A percentile compares a stretch with the other conserved stretches of the same genome.
Conservation (phyloP, 495 filamentous ascomycete genomes). For the Penicillium paxilli region DNA sequence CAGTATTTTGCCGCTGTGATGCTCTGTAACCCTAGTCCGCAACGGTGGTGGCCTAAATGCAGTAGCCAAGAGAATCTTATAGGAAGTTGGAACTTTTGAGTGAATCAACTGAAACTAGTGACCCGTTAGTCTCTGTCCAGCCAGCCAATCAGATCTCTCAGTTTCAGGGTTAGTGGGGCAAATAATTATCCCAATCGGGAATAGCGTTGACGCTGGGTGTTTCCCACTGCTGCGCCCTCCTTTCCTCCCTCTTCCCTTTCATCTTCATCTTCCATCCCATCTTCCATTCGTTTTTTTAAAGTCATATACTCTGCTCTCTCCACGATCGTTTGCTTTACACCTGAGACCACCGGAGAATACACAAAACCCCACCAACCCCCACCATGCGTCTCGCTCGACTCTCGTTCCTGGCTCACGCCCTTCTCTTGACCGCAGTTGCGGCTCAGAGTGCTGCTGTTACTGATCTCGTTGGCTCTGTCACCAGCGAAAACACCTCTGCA, state of each 20-base stretch:
- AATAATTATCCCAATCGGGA: slow-evolving; percentile 9
- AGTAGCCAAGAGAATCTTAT: too few relatives aligned
- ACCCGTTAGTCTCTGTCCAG: too few relatives aligned
- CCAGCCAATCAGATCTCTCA: too few relatives aligned
- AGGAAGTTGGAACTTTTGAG: too few relatives aligned
- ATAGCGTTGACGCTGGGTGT: slow-evolving; percentile 2
- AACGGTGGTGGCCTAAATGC: background rate
- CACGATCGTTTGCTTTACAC: slow-evolving; percentile 16
- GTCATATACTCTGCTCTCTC: background rate
- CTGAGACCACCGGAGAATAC: too few relatives aligned
- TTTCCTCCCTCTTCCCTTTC: slow-evolving; percentile 16
- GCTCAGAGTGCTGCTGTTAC: slow-evolving; percentile 32
- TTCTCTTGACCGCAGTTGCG: slow-evolving; percentile 39
- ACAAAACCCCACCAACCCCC: slow-evolving; percentile 4
- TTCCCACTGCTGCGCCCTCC: background rate
- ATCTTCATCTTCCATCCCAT: slow-evolving; percentile 17
- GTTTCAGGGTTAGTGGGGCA: too few relatives aligned
- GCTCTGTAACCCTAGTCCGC: background rate
- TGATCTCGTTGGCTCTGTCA: slow-evolving; percentile 22
- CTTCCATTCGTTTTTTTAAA: slow-evolving; percentile 3
- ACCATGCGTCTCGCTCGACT: slow-evolving; percentile 41
- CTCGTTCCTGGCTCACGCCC: slow-evolving; percentile 37
- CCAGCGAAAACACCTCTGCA: slow-evolving; percentile 14
- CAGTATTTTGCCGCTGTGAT: background rate
- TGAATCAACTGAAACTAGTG: slow-evolving; percentile 10